Evolutionary conservation across 164 flowering plant genomes (phyloP), one percentile per base, ranked within the genome.

Genomic region (Chimonanthus salicifolius): DNA sequence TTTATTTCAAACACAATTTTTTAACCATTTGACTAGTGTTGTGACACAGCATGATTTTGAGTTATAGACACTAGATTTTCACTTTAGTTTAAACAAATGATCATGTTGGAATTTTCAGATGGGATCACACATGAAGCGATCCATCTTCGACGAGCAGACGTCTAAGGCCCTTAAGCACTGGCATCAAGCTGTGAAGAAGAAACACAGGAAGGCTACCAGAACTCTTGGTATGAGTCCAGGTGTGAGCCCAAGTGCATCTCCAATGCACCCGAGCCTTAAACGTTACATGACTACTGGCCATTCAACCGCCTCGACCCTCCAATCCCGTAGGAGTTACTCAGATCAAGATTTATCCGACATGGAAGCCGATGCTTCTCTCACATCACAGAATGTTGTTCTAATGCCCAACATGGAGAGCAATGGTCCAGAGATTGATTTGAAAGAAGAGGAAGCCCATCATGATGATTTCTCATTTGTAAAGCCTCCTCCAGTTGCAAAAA

Each of bases 121-220:
- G 99, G 99, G 99, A 65, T 90, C 97, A 50, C 88, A 83, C 60
- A 92, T 92, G 99, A 95, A 92, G 88, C 80, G 75, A 70, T 85
- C 97, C 5, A 84, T 92, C 9, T 95, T 94, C 62, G 99, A 95
- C 45, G 96, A 92, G 45, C 89, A 92, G 75, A 92, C 98, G 7
- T 82, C 88, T 3, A 95, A 85, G 85, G 99, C 97, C 6, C 80
- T 95, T 15, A 88, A 79, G 84, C 79, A 83, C 48, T 92, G 99
- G 98, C 94, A 84, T 47, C 82, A 83, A 2, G 95, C 92, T 2
- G 64, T 64, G 3, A 88, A 89, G 85, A 88, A 89, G 81, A 85
- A 82, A 74, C 70, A 33, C 0, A 82, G 11, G 66, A 66, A 44
- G 48, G 44, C 76, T 3, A 75, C 54, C 20, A 46, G 16, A 21